phyloP scores from a whole-genome alignment of 2,329 filamentous ascomycete genomes.

The Ophiostoma ulmi region DNA sequence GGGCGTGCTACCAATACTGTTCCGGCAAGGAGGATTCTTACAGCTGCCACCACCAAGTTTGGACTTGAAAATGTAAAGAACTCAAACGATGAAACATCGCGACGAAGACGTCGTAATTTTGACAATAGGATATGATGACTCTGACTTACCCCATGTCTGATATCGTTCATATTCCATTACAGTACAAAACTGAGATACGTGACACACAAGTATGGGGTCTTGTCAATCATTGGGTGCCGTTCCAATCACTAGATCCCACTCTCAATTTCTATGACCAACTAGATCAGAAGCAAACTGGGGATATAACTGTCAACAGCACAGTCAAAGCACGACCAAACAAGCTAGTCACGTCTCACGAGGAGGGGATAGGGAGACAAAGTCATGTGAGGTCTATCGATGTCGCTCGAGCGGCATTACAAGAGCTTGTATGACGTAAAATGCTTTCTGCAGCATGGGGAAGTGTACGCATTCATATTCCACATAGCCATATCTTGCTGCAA shows the following conservation, averaged over 20 bases:
- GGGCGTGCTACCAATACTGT: no score
- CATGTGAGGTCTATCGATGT: background rate
- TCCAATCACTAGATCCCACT: background rate
- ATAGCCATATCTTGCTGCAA: background rate
- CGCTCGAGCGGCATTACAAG: background rate
- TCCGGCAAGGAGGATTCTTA: no score
- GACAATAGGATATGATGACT: background rate
- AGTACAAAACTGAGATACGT: background rate
- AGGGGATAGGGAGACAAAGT: background rate
- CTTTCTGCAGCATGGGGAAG: background rate
- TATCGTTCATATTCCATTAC: background rate
- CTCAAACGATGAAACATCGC: background rate
- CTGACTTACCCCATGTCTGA: background rate
- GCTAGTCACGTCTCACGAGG: background rate
- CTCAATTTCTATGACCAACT: slow-evolving; percentile 2
- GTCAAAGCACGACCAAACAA: background rate
- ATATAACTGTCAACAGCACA: background rate
- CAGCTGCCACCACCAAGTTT: no score
- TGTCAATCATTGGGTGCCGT: background rate
- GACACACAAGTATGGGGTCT: slow-evolving; percentile 6
- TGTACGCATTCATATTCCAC: background rate
- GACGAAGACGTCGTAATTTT: background rate
- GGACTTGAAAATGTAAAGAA: no score
- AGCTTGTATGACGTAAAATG: background rate
- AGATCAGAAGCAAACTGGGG: background rate